These are phyloP conservation scores for Massarina eburnea DNA, from an alignment of 2,329 filamentous ascomycete genomes.

Conservation along the genomic window DNA sequence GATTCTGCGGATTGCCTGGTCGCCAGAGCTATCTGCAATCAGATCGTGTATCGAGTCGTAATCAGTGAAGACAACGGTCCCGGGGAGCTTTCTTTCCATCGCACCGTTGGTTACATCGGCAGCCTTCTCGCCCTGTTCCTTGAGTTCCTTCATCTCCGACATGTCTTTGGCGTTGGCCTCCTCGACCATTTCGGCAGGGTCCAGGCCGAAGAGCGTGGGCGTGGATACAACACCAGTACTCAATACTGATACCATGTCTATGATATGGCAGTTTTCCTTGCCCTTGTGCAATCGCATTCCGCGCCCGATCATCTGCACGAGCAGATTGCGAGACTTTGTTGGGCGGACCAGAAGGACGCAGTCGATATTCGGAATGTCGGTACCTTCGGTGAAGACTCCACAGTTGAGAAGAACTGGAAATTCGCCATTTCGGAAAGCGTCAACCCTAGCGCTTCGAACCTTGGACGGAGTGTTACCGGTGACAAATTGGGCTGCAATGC, in stretches of 20 bases:
- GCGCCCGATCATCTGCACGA: conserved; percentile 96
- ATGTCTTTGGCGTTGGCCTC: conserved; percentile 66
- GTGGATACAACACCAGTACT: conserved; percentile 84
- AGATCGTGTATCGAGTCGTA: conserved; percentile 93
- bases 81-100: conserved; percentile 27
- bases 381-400: conserved; percentile 95
- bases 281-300: conserved; percentile 80
- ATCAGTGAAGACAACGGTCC: conserved; percentile 76
- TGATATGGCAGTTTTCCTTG: conserved; percentile 89
- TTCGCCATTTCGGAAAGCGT: conserved; percentile 72
- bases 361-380: conserved; percentile 96
- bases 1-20: conserved; percentile 74
- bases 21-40: conserved; percentile 76
- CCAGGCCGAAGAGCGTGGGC: conserved; percentile 88
- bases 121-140: conserved; percentile 46
- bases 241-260: conserved; percentile 91
- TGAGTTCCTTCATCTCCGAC: conserved; percentile 55
- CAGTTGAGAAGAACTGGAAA: conserved; percentile 93
- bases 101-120: conserved; percentile 69
- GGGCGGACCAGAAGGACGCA: conserved; percentile 86
- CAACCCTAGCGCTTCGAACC: conserved; percentile 69
- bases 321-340: conserved; percentile 86
- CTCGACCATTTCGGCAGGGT: conserved; percentile 75
- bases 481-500: conserved; percentile 83
- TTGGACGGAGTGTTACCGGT: conserved; percentile 74